Evolutionary conservation across 208 protist genomes (phyloP), one percentile per base, ranked within the genome.

Genomic region (Novymonas esmeraldas): DNA sequence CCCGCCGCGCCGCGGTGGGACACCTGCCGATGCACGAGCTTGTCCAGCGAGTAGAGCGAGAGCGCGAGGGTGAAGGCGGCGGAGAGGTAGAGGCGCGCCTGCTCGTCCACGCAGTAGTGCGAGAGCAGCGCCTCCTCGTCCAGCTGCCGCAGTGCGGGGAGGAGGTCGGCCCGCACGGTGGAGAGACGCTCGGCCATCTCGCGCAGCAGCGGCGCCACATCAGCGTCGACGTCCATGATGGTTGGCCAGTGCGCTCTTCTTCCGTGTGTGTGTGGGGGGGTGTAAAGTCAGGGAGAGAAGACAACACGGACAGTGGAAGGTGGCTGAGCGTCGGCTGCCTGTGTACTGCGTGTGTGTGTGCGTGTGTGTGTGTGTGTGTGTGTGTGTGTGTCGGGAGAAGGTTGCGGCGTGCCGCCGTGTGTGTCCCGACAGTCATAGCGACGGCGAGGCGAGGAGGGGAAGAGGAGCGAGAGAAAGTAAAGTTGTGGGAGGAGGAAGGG

Each of bases 31-130:
- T 90, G 72, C 3, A 77, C 73, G 24, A 93, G 59, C 69, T 85
- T 83, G 58, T 94, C 84, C 9, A 92, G 73, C 1, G 85, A 72
- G 78, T 93, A 92, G 6, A 87, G 76, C 0, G 87, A 76, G 3
- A 93, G 66, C 0, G 88, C 64, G 2, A 94, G 49, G 0, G 81
- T 70, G 48, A 92, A 96, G 44, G 90, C 90, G 20, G 86, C 75
- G 10, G 87, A 73, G 39, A 96, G 75, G 56, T 85, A 92, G 20
- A 96, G 64, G 18, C 86, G 85, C 11, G 87, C 90, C 79, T 96
- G 90, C 52, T 90, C 85, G 22, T 90, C 87, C 9, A 84, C 65
- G 2, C 64, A 67, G 76, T 96, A 96, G 48, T 89, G 54, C 24
- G 87, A 64, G 4, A 91, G 77, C 7, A 93, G 48, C 13, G 76